These are phyloP conservation scores for Cladophialophora chaetospira DNA, from an alignment of 2,329 filamentous ascomycete species.

Conservation along the genomic window DNA sequence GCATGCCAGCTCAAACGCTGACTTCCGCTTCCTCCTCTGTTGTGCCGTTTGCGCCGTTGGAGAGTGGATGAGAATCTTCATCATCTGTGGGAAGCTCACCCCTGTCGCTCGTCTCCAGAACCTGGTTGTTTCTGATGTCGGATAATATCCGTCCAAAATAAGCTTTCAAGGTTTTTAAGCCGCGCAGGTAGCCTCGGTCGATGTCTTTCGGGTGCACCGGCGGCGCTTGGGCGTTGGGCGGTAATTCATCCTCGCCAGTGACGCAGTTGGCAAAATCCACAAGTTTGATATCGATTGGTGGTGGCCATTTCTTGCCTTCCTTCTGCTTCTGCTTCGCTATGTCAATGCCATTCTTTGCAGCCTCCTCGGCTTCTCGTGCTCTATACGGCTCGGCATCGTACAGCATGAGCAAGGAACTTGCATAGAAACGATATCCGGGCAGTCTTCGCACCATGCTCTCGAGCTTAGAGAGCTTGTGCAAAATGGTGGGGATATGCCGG, in stretches of 20 bases:
- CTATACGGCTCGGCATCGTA: conserved; percentile 78
- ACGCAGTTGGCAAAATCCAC: conserved; percentile 98
- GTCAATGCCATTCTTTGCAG: conserved; percentile 29
- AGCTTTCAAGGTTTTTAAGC: conserved; percentile 72
- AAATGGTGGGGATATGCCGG: conserved; percentile 81
- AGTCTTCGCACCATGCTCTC: conserved; percentile 80
- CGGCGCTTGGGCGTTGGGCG: conserved; percentile 68
- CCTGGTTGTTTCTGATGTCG: conserved; percentile 61
- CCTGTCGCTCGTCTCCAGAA: conserved; percentile 46
- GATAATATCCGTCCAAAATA: conserved; percentile 88
- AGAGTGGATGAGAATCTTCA: conserved; percentile 14
- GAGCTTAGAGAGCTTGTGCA: conserved; percentile 79
- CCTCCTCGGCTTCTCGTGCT: conserved; percentile 32
- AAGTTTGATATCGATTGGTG: conserved; percentile 85
- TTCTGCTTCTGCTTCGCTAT: conserved; percentile 31
- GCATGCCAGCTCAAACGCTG: conserved; percentile 19
- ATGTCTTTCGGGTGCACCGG: conserved; percentile 78
- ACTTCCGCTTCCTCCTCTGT: conserved; percentile 29
- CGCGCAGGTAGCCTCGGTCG: conserved; percentile 86
- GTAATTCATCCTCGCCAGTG: conserved; percentile 73
- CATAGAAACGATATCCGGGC: conserved; percentile 89
- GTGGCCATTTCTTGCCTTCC: conserved; percentile 39
- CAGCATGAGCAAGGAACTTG: conserved; percentile 89
- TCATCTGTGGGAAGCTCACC: conserved; percentile 38
- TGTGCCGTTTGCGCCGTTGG: conserved; percentile 5